These are phyloP conservation scores for Scleromitrula shiraiana DNA, from an alignment of 2,329 filamentous ascomycete species.

Conservation along the genomic window DNA sequence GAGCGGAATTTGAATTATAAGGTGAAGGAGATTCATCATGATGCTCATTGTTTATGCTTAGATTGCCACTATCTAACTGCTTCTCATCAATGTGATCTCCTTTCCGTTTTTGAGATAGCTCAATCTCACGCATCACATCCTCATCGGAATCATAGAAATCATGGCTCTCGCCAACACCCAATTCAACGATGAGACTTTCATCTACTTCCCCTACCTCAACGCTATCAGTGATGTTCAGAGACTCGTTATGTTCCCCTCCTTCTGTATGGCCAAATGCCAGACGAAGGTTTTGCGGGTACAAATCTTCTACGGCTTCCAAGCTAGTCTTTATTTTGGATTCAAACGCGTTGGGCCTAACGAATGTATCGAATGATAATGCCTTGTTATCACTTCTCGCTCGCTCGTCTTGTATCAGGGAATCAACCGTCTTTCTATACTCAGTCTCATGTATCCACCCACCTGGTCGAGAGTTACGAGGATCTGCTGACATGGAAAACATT, in stretches of 20 bases:
- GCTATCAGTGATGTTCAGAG: constrained; percentile 8
- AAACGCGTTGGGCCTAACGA: constrained; percentile 46
- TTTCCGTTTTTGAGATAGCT: constrained; percentile 22
- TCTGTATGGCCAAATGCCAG: constrained; percentile 35
- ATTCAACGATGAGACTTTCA: constrained; percentile 46
- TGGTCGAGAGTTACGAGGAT: constrained; percentile 61
- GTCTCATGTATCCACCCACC: constrained; percentile 91
- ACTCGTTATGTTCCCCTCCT: constrained; percentile 9
- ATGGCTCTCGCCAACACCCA: constrained; percentile 33
- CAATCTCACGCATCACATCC: constrained; percentile 33
- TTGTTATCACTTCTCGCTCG: constrained; percentile 38
- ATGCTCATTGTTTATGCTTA: neutral
- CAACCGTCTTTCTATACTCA: constrained; percentile 63
- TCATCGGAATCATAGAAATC: constrained; percentile 47
- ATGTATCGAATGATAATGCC: constrained; percentile 54
- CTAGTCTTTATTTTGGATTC: constrained; percentile 63
- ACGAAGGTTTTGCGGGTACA: constrained; percentile 63
- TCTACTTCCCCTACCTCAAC: constrained; percentile 45
- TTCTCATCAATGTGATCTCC: constrained; percentile 17
- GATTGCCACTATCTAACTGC: neutral
- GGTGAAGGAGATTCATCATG: neutral
- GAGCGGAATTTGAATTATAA: too few species aligned
- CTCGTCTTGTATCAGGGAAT: constrained; percentile 57
- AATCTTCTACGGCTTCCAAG: constrained; percentile 76
- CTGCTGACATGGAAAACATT: constrained; percentile 81